Evolutionary conservation across 2,329 filamentous ascomycete species (phyloP), one percentile per base, ranked within the genome.

Genomic region (Phialophora macrospora): DNA sequence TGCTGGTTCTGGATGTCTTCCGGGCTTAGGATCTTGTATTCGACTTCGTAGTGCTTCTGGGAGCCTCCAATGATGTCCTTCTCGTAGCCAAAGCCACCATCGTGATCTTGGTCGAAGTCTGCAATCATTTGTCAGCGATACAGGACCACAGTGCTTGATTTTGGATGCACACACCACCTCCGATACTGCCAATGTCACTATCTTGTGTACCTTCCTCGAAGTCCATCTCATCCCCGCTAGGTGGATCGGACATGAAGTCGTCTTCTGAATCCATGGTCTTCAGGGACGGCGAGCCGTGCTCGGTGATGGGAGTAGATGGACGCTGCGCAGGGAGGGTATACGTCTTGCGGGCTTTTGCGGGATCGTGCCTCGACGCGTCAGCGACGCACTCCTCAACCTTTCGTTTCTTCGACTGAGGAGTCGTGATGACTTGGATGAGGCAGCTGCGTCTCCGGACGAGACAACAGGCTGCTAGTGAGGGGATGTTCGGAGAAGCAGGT

Each of bases 241-340:
- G 94, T 73, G 89, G 84, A 75, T 88, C 88, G 73, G 91, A 96
- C 85, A 95, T 90, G 78, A 93, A 93, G 67, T 97, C 94, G 75
- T 97, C 93, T 73, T 98, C 94, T 8, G 93, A 97, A 81, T 97
- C 93, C 93, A 97, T 97, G 41, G 80, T 71, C 24, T 81, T 81
- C 59, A 76, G 75, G 26, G 76, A 74, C 20, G 80, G 78, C 22
- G 78, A 80, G 67, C 74, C 77, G 64, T 82, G 68, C 68, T 78
- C 72, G 72, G 72, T 71, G n/a, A 72, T 85, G 24, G 87, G 87
- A 48, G 85, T 84, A 51, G 81, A 80, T 46, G 77, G 76, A 63
- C 69, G 67, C 69, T 70, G 68, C 32, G 60, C 41, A 34, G 57
- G 67, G 14, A 46, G 49, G 8, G 69, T 73, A 64, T 69, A 72